phyloP scores from a whole-genome alignment of 2,329 filamentous ascomycete genomes.

The Colletotrichum sp. region DNA sequence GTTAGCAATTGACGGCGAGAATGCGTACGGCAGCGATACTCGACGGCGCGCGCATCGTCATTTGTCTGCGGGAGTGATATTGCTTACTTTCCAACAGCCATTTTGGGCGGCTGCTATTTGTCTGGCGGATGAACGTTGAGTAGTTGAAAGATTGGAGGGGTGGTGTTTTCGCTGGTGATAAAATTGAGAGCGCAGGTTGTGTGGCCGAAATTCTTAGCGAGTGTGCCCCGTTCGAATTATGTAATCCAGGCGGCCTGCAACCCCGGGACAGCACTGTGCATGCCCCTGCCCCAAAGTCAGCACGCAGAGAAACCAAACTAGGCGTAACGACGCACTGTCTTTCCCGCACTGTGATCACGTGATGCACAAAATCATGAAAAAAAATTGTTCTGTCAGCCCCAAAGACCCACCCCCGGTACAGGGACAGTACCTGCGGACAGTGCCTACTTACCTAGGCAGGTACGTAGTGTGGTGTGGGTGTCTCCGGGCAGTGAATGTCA shows the following conservation, averaged over 20 bases:
- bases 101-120: constrained; percentile 54
- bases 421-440: too few relatives aligned
- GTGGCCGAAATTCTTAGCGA: constrained; percentile 30
- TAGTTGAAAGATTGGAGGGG: constrained; percentile 46
- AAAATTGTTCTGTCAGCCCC: not conserved
- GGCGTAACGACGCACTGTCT: not conserved
- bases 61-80: not conserved
- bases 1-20: constrained; percentile 22
- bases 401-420: not conserved
- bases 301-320: not conserved
- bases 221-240: constrained; percentile 19
- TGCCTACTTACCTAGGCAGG: not conserved
- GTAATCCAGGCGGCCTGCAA: not conserved
- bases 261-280: not conserved
- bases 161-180: constrained; percentile 34
- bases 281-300: constrained; percentile 1
- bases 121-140: constrained; percentile 48
- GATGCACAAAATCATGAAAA: not conserved
- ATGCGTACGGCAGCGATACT: not conserved
- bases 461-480: too few relatives aligned
- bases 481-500: not conserved
- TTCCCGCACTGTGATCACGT: not conserved
- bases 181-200: constrained; percentile 31
- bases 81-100: constrained; percentile 66
- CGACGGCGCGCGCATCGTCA: not conserved